Evolutionary conservation across 179 eudicot species (phyloP), one percentile per base, ranked within the genome.

Genomic region (Beta lomatogona): DNA sequence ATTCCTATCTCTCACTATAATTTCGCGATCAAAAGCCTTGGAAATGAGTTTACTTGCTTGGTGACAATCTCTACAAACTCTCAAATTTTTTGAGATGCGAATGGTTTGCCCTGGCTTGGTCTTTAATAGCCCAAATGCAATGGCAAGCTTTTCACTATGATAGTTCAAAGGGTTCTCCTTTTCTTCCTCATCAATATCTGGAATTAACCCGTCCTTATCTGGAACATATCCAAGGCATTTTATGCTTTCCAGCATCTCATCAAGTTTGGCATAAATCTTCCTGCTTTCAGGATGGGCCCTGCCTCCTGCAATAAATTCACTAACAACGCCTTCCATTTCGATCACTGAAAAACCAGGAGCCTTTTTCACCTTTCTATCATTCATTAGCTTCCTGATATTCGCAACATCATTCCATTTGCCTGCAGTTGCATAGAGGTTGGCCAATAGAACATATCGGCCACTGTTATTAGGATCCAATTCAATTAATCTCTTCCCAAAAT

Each of bases 11-110:
- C 87, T 75, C 45, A 85, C 83, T 19, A 85, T 66, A 2, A 85
- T 85, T 76, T 85, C 80, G 41, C 85, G 87, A 57, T 82, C 81
- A 71, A 69, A 85, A 63, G 83, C 85, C 87, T 82, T 79, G 13
- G 87, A 85, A 25, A 82, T 85, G 60, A 82, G 76, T 65, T 85
- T 85, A 71, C 81, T 85, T 63, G 87, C 85, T 77, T 85, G 78
- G 55, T 85, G 87, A 79, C 87, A 85, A 76, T 82, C 87, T 76
- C 79, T 82, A 76, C 87, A 85, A 76, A 85, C 87, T 71, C 87
- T 85, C 83, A 85, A 58, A 46, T 82, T 85, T 78, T 85, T 85
- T 0, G 83, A 75, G 19, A 85, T 85, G 21, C 81, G 82, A n/a
- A 85, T 79, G 13, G 81, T 85, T 59, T 85, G 58, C 46, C 87